Conservation (phyloP, 768 basidiomycete genomes). For the Amanita inopinata region DNA sequence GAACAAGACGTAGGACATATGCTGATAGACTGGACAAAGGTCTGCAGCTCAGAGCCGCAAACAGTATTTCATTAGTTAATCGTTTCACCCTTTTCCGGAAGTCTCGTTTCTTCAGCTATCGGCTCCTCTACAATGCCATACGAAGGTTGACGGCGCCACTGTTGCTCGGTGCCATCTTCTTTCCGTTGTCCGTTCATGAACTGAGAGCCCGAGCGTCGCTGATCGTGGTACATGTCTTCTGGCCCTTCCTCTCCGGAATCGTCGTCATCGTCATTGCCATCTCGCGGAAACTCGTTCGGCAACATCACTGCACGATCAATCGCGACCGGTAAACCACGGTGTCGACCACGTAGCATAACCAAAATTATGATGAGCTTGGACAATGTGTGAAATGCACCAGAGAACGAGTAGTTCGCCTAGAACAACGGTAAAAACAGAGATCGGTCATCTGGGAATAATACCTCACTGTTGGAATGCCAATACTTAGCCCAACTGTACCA, state of each 20-base stretch:
- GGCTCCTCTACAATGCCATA: background rate
- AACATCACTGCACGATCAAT: slow-evolving; percentile 84
- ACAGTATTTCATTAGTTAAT: background rate
- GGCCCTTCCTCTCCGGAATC: background rate
- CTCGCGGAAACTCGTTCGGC: slow-evolving; percentile 48
- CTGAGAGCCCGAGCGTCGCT: too few relatives aligned
- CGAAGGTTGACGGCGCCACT: background rate
- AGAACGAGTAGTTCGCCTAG: slow-evolving; percentile 75
- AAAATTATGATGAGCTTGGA: slow-evolving; percentile 81
- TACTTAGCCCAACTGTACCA: slow-evolving; percentile 81
- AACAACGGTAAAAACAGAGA: background rate
- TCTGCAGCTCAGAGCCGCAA: too few relatives aligned
- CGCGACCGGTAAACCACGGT: slow-evolving; percentile 80
- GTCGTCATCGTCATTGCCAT: slow-evolving; percentile 7
- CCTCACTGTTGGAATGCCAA: slow-evolving; percentile 67
- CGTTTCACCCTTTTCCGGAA: background rate
- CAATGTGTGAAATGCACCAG: slow-evolving; percentile 65
- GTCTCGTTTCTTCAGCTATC: background rate
- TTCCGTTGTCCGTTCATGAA: too few relatives aligned
- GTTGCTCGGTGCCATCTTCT: too few relatives aligned
- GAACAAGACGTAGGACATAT: too few relatives aligned
- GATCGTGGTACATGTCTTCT: too few relatives aligned
- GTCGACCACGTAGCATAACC: slow-evolving; percentile 92
- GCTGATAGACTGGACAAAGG: too few relatives aligned
- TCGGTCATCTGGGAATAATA: background rate